A percentile compares a stretch with the other conserved stretches of the same genome.
phyloP scores from a whole-genome alignment of 495 filamentous ascomycete species.

The Neurospora pannonica region DNA sequence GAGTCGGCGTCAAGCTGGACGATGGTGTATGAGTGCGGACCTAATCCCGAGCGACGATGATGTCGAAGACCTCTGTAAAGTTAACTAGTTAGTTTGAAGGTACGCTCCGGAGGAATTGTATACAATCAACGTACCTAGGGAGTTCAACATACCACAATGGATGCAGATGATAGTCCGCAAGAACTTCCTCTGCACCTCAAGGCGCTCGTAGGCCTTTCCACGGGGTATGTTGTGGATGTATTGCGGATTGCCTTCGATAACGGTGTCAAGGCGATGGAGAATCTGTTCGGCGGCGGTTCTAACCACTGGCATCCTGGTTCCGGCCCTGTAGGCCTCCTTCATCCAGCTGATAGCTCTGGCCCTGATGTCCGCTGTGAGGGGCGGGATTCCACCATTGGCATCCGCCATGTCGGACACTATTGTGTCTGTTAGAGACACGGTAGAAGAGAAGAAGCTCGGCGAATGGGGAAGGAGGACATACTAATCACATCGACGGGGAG shows the following conservation, averaged over 20 bases:
- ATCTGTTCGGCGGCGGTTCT: neutral
- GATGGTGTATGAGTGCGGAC: neutral
- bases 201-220: neutral
- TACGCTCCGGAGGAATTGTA: neutral
- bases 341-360: neutral
- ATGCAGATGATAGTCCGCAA: neutral
- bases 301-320: too few species aligned
- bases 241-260: neutral
- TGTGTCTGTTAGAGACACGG: neutral
- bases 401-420: neutral
- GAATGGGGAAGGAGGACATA: neutral
- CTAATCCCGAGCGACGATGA: neutral
- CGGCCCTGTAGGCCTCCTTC: neutral
- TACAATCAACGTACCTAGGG: neutral
- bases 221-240: neutral
- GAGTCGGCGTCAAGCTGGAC: neutral
- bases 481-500: neutral
- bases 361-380: neutral
- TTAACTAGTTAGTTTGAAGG: neutral
- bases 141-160: neutral
- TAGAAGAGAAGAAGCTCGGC: neutral
- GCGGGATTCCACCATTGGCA: neutral
- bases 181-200: neutral
- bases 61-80: neutral
- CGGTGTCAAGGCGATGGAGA: neutral